Percentiles rank a stretch among this genome's conserved stretches.
Evolutionary conservation across 495 filamentous ascomycete genomes (phyloP).

Genomic region (Ascodesmis nigricans): DNA sequence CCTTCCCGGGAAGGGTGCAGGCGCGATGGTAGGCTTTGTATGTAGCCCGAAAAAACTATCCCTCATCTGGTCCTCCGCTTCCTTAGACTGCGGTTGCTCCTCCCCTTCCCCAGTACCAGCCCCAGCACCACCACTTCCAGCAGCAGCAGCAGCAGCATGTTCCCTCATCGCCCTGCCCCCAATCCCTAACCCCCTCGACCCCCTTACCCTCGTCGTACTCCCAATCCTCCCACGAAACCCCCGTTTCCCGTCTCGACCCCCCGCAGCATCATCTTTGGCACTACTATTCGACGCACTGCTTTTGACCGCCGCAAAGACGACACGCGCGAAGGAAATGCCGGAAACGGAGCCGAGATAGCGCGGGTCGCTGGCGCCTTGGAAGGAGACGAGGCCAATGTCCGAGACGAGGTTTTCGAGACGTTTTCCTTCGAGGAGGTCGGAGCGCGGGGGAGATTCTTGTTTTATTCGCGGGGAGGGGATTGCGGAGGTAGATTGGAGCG

Average conservation of each 20-base stretch:
- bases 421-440: conserved; percentile 18
- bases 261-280: conserved; percentile 8
- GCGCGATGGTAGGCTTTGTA: conserved; percentile 65
- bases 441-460: conserved; percentile 13
- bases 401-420: conserved; percentile 47
- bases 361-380: conserved; percentile 51
- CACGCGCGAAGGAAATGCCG: conserved; percentile 81
- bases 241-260: neutral
- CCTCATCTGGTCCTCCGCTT: conserved; percentile 50
- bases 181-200: conserved; percentile 16
- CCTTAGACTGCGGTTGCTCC: too few species aligned
- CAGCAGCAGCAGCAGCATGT: conserved; percentile 10
- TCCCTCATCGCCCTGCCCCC: conserved; percentile 24
- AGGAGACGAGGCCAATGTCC: conserved; percentile 55
- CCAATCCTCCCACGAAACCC: conserved; percentile 12
- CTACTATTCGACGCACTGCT: conserved; percentile 25
- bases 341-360: conserved; percentile 69
- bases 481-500: conserved; percentile 6
- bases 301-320: conserved; percentile 87
- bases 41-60: conserved; percentile 91
- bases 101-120: neutral
- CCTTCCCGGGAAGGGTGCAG: conserved; percentile 62
- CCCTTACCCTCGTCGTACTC: conserved; percentile 14
- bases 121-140: too few species aligned
- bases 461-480: conserved; percentile 6